Base-by-base conservation (phyloP, 2,329 filamentous ascomycete species). In the Ceratocystis huliohia region DNA sequence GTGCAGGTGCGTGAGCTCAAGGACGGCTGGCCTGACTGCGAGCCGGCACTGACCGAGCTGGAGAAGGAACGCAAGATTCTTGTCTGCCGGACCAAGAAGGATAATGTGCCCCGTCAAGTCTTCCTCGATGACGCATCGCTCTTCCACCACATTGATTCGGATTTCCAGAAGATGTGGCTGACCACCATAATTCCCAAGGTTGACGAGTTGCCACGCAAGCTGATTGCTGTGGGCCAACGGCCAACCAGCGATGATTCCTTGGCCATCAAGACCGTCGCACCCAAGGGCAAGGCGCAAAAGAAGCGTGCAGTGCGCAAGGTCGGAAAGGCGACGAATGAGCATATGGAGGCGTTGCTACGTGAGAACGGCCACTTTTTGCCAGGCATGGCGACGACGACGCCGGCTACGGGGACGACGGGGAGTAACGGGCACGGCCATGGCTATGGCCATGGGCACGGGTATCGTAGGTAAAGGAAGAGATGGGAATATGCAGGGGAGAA, bases 1-100 rank as follows among this genome's bases (percentile, higher is more conserved):
- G 84, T 97, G 65, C 82, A 82, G 46, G 90, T 97, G 69, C 91
- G 91, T 74, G 91, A 96, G 72, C 82, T 99, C 69, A 96, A 96
- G 76, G 94, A 99, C 74, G 94, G 94, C 69, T 99, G 94, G 94
- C 86, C 88, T 28, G 87, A 88, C 71, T 95, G 91, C 72, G 86
- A 92, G 68, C 83, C 87, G 22, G 83, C 88, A 8, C 88, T 99
- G 74, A 83, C 88, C 69, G 80, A 84, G 70, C 81, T 99, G 64
- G 93, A 96, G 78, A 77, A 77, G 50, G 84, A 89, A 74, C 87
- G 92, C 73, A 87, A 88, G 75, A 81, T 97, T 59, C 81, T 97
- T 45, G 90, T 96, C 5, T 88, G 90, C 25, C 85, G 92, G 69
- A 92, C 92, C 66, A 95, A 94, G 77, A 97, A 97, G 78, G 93